Base-by-base conservation (phyloP, 805 yeast species). In the Spathaspora hagerdaliae region DNA sequence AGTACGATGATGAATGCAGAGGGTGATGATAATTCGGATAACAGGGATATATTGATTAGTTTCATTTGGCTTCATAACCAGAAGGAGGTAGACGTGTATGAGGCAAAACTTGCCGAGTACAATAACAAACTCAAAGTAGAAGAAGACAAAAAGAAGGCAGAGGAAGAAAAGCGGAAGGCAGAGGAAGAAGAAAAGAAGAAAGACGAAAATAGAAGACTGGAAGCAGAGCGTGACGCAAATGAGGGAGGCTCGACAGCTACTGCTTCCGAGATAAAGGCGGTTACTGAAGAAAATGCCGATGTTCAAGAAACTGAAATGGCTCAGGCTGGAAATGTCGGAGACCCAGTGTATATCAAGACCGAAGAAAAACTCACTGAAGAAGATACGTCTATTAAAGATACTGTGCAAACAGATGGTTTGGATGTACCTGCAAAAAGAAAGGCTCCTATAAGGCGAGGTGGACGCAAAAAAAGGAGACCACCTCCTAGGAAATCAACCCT, bases 31-130 rank as follows among this genome's bases (percentile, higher is more conserved):
- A 54, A 43, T 19, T 49, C 51, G 5, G 59, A 53, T 29, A 41
- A 43, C 12, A 53, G 69, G 12, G 81, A 79, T 45, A 54, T 78
- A 3, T 49, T 79, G 19, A 57, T 77, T 5, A 78, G 83, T 39
- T 76, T 72, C 48, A 50, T 78, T 7, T 60, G 80, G 65, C 59
- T 78, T 4, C 83, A 79, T 51, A 79, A 79, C 51, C 71, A 69
- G 40, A 60, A 60, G 5, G 83, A 78, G 44, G 62, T 78, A 32
- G 76, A 75, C 36, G 63, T 59, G 3, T 78, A 74, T 55, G 78
- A 78, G 44, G 57, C 57, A 38, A 58, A 57, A 43, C 52, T 62
- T 49, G 60, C 54, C 1, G 59, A 52, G 8, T 69, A 67, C 45
- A 53, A 69, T n/a, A 50, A 49, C 9, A 60, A 56, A 42, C 48